Conservation (phyloP, 78 protist species). For the Acrasis kona region DNA sequence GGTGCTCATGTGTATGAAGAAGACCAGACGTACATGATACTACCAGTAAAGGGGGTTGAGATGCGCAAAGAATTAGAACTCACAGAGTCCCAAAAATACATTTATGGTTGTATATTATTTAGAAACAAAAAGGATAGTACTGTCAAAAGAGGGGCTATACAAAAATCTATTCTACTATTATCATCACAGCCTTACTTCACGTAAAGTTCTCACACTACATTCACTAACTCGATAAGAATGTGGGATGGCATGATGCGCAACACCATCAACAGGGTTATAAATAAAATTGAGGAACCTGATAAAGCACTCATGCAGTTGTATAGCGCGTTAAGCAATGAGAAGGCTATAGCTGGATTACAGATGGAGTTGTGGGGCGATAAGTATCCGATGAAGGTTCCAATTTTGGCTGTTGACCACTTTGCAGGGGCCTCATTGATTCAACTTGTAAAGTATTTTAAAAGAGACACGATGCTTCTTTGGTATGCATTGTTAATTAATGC, state of each 20-base stretch:
- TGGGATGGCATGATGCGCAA: too few species aligned
- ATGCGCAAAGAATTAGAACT: too few species aligned
- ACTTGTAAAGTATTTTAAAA: neutral
- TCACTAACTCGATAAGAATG: too few species aligned
- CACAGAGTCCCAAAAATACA: too few species aligned
- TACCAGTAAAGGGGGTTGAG: too few species aligned
- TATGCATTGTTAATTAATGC: neutral
- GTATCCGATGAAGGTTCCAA: slow-evolving; percentile 12
- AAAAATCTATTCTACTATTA: slow-evolving; percentile 14
- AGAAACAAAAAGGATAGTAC: slow-evolving; percentile 3
- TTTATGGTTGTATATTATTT: slow-evolving; percentile 2
- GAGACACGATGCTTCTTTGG: slow-evolving; percentile 18
- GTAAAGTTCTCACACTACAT: neutral
- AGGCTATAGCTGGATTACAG: neutral
- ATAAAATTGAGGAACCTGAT: neutral
- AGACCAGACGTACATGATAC: slow-evolving; percentile 7
- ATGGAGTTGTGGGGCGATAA: slow-evolving; percentile 1
- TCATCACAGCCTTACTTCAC: slow-evolving; percentile 5
- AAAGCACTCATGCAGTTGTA: neutral
- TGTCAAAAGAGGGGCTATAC: slow-evolving; percentile 14
- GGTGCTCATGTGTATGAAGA: slow-evolving; percentile 15
- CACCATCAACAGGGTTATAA: neutral
- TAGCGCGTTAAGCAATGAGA: neutral
- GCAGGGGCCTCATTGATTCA: slow-evolving; percentile 6
- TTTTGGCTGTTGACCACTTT: slow-evolving; percentile 6